Evolutionary conservation across 2,329 filamentous ascomycete species (phyloP).

Genomic region (Herpotrichia juniperi): DNA sequence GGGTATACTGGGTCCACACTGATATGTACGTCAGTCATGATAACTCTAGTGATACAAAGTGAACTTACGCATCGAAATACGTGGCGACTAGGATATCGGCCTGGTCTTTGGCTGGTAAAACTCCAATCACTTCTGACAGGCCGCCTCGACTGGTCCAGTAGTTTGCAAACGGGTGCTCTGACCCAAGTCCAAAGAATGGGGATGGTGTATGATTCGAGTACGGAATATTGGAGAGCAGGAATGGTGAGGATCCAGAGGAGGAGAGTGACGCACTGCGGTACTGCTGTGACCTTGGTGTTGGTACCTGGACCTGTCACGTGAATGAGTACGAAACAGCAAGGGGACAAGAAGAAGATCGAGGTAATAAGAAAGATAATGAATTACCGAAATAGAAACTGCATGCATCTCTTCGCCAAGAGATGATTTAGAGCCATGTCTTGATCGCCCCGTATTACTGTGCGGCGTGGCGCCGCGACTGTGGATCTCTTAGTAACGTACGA

Average conservation of each 20-base stretch:
- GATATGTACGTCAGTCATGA: background rate
- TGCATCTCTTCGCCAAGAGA: slow-evolving; percentile 32
- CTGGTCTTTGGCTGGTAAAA: slow-evolving; percentile 76
- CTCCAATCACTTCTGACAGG: slow-evolving; percentile 74
- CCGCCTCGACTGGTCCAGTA: slow-evolving; percentile 85
- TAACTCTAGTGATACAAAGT: too few relatives aligned
- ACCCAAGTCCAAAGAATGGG: slow-evolving; percentile 81
- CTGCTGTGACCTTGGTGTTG: slow-evolving; percentile 30
- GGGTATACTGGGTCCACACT: slow-evolving; percentile 80
- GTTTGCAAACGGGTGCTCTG: slow-evolving; percentile 80
- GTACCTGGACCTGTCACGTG: slow-evolving; percentile 24
- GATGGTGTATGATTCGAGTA: slow-evolving; percentile 73
- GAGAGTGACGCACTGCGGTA: slow-evolving; percentile 44
- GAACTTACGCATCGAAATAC: slow-evolving; percentile 54
- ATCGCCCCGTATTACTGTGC: slow-evolving; percentile 28
- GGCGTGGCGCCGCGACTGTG: slow-evolving; percentile 36
- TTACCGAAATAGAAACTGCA: slow-evolving; percentile 36
- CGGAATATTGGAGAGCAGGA: slow-evolving; percentile 73
- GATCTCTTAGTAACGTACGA: slow-evolving; percentile 19
- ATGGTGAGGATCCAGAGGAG: slow-evolving; percentile 53
- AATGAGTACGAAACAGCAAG: background rate
- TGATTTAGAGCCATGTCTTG: slow-evolving; percentile 38
- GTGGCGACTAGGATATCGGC: slow-evolving; percentile 69
- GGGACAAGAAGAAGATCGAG: slow-evolving; percentile 8
- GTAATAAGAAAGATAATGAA: slow-evolving; percentile 8